Percentiles rank a stretch among this genome's conserved stretches.
phyloP scores from a whole-genome alignment of 148 eudicot species.

The Diospyros kaki region DNA sequence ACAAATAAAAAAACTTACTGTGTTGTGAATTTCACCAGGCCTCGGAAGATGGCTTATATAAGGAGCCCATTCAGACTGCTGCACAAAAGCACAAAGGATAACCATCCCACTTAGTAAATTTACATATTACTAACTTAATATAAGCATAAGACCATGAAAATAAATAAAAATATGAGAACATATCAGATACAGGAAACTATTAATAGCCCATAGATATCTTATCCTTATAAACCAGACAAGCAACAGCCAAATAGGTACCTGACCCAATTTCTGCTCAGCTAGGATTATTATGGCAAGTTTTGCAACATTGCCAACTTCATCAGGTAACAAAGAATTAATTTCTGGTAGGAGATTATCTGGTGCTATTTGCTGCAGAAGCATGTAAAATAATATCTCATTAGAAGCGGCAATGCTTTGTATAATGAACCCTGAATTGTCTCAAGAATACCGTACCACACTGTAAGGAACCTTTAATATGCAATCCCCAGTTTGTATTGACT shows the following conservation, averaged over 20 bases:
- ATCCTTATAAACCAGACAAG: neutral
- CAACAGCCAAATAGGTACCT: constrained; percentile 30
- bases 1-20: constrained; percentile 29
- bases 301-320: constrained; percentile 46
- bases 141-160: neutral
- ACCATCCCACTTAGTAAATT: neutral
- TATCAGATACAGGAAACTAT: neutral
- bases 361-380: constrained; percentile 53
- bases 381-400: constrained; percentile 7
- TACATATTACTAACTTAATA: too few relatives aligned
- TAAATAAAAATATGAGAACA: neutral
- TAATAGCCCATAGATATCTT: neutral
- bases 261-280: constrained; percentile 56
- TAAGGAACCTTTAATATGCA: constrained; percentile 70
- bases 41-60: constrained; percentile 63
- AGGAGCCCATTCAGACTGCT: constrained; percentile 84
- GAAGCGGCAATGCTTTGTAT: neutral
- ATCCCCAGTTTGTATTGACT: constrained; percentile 55
- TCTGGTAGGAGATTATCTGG: constrained; percentile 57
- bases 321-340: constrained; percentile 45
- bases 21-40: constrained; percentile 58
- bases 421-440: neutral
- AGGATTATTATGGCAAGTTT: constrained; percentile 72
- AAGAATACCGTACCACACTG: constrained; percentile 39
- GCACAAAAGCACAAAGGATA: constrained; percentile 10